These are phyloP conservation scores for Fusarium graminum DNA, from an alignment of 2,329 filamentous ascomycete species.

Conservation along the genomic window DNA sequence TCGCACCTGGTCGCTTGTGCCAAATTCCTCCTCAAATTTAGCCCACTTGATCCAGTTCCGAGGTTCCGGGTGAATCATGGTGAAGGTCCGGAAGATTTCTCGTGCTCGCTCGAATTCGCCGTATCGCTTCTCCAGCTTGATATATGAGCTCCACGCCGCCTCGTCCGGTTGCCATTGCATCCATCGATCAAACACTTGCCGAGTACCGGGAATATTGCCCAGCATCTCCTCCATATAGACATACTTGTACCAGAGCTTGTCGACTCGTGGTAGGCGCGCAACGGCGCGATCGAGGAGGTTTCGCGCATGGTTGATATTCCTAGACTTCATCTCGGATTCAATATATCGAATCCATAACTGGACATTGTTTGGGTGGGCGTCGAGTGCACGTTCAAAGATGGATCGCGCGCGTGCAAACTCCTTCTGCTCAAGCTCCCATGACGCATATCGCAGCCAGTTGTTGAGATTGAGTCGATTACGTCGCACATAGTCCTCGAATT, in stretches of 20 bases:
- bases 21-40: conserved; percentile 95
- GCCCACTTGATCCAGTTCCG: conserved; percentile 99
- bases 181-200: conserved; percentile 97
- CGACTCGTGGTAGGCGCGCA: conserved; percentile 87
- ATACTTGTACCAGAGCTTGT: conserved; percentile 99
- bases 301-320: conserved; percentile 96
- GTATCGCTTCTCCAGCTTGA: conserved; percentile 97
- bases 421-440: conserved; percentile 98
- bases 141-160: conserved; percentile 94
- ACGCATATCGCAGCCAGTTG: conserved; percentile 98
- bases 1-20: conserved; percentile 89
- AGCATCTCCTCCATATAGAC: conserved; percentile 99
- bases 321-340: conserved; percentile 91
- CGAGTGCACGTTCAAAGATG: conserved; percentile 93
- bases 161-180: conserved; percentile 99
- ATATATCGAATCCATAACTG: conserved; percentile 93
- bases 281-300: conserved; percentile 97
- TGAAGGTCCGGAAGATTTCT: conserved; percentile 90
- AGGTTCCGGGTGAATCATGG: conserved; percentile 91
- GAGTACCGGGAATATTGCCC: conserved; percentile 89
- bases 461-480: conserved; percentile 96
- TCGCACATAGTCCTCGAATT: conserved; percentile 97
- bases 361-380: conserved; percentile 89
- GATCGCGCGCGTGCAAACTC: conserved; percentile 92
- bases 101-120: conserved; percentile 91